A percentile compares a stretch with the other conserved stretches of the same genome.
Evolutionary conservation across 768 basidiomycete genomes (phyloP).

Genomic region (Dioszegia crocea): DNA sequence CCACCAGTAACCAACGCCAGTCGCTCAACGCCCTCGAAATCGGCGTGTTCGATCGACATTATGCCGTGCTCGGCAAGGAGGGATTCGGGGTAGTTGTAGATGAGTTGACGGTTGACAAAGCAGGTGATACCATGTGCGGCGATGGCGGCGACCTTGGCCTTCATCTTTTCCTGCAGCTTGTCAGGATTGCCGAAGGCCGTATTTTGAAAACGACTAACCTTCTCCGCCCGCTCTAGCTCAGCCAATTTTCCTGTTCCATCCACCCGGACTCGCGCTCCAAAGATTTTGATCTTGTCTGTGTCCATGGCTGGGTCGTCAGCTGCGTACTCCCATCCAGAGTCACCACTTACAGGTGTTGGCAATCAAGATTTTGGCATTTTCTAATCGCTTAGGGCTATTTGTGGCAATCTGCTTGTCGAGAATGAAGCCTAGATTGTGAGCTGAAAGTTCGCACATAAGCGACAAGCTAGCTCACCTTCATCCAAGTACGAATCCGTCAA

Average conservation of each 20-base stretch:
- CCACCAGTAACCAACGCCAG: conserved; percentile 94
- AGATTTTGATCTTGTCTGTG: conserved; percentile 99
- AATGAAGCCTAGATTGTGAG: conserved; percentile 67
- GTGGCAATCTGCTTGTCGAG: conserved; percentile 92
- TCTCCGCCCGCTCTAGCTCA: conserved; percentile 93
- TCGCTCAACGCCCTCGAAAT: conserved; percentile 97
- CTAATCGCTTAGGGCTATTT: conserved; percentile 89
- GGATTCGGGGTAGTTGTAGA: conserved; percentile 99
- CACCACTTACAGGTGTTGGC: conserved; percentile 84
- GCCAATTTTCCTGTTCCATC: conserved; percentile 95
- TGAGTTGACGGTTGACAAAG: conserved; percentile 95
- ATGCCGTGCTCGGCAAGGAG: conserved; percentile 92
- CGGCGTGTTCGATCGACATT: conserved; percentile 94
- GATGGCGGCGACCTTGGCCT: conserved; percentile 91
- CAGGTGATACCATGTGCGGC: conserved; percentile 91
- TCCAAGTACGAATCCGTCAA: conserved; percentile 96
- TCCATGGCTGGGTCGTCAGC: conserved; percentile 73
- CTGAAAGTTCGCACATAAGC: neutral
- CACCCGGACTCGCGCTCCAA: conserved; percentile 92
- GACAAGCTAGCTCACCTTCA: conserved; percentile 60
- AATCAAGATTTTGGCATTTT: conserved; percentile 92
- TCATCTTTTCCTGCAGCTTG: conserved; percentile 92
- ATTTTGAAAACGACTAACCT: conserved; percentile 59
- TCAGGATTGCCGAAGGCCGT: conserved; percentile 14
- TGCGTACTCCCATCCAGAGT: neutral